Percentiles rank a stretch among this genome's conserved stretches.
These are phyloP conservation scores for Calophaca sinica DNA, from an alignment of 306 rosid species.

Conservation along the genomic window DNA sequence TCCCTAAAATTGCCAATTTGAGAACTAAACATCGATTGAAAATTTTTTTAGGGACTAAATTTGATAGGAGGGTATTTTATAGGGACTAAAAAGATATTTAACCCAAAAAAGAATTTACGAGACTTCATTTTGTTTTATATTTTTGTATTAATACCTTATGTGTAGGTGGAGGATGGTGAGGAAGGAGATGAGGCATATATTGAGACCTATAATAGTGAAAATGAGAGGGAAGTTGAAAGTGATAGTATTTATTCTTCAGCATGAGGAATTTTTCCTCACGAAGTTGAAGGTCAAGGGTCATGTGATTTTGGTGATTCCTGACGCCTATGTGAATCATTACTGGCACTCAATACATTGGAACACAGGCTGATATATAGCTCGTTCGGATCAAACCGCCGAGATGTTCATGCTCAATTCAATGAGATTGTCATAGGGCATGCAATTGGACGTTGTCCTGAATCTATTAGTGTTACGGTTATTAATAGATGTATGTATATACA, in stretches of 20 bases:
- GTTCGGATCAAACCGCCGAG: conserved; percentile 31
- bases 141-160: conserved; percentile 20
- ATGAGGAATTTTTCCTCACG: conserved; percentile 44
- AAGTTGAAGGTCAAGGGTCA: conserved; percentile 47
- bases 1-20: too few species aligned
- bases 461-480: conserved; percentile 12
- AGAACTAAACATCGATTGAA: too few species aligned
- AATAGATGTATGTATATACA: conserved; percentile 37
- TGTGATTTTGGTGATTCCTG: conserved; percentile 24
- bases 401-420: conserved; percentile 29
- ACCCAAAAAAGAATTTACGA: background rate
- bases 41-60: too few species aligned
- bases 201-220: conserved; percentile 51
- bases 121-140: background rate
- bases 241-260: conserved; percentile 44
- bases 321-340: conserved; percentile 9
- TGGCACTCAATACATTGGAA: background rate
- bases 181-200: conserved; percentile 65
- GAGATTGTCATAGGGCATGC: conserved; percentile 30
- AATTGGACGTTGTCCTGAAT: conserved; percentile 30
- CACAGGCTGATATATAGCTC: background rate
- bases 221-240: conserved; percentile 54
- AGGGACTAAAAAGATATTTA: too few species aligned
- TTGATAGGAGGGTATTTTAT: too few species aligned
- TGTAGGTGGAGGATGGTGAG: conserved; percentile 58